These are phyloP conservation scores for Quercus glauca DNA, from an alignment of 306 rosid species.

Conservation along the genomic window DNA sequence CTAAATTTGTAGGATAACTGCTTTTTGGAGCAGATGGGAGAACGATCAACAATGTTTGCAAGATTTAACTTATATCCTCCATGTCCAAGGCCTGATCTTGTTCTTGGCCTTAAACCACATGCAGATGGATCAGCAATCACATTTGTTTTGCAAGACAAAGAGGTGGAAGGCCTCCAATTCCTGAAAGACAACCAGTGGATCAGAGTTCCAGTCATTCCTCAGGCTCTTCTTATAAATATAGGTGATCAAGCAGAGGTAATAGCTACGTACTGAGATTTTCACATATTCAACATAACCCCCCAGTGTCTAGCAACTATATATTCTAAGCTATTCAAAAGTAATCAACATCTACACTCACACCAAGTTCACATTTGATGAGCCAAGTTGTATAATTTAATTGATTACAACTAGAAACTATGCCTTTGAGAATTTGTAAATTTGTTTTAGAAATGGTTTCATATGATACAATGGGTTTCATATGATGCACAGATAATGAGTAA, in stretches of 20 bases:
- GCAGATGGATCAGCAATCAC: constrained; percentile 70
- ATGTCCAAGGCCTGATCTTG: constrained; percentile 63
- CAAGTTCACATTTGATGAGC: not conserved
- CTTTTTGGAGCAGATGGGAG: constrained; percentile 51
- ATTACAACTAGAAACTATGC: not conserved
- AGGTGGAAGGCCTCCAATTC: constrained; percentile 78
- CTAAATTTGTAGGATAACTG: constrained; percentile 58
- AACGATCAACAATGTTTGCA: constrained; percentile 25
- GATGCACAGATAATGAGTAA: constrained; percentile 47
- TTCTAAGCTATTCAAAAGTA: too few species aligned
- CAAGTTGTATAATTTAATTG: not conserved
- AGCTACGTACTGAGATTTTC: not conserved
- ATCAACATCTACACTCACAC: too few species aligned
- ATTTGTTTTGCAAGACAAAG: constrained; percentile 57
- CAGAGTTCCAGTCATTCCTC: constrained; percentile 53
- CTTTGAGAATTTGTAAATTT: not conserved
- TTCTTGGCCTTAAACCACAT: constrained; percentile 66
- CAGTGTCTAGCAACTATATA: too few species aligned
- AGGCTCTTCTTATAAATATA: constrained; percentile 63
- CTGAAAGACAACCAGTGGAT: constrained; percentile 64
- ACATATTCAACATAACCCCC: too few species aligned
- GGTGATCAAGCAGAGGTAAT: constrained; percentile 84
- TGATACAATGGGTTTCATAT: not conserved
- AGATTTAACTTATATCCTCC: constrained; percentile 73
- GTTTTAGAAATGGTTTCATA: not conserved